Conservation (phyloP, 345 rosid genomes). For the Populus simonii region DNA sequence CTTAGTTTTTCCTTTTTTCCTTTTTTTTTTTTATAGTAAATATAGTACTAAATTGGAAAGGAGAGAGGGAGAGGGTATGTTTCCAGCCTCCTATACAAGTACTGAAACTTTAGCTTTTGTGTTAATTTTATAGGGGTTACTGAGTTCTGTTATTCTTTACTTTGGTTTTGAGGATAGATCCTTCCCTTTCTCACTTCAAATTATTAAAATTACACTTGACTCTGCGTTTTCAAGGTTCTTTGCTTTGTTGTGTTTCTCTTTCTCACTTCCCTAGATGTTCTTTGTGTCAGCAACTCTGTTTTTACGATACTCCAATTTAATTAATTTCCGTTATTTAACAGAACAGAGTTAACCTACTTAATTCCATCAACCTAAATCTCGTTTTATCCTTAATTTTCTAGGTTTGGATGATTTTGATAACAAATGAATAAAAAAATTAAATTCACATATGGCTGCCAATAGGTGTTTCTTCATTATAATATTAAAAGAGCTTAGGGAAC, state of each 20-base stretch:
- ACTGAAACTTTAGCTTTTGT: constrained; percentile 57
- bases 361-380: background rate
- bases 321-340: background rate
- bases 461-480: too few relatives aligned
- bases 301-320: background rate
- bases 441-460: too few relatives aligned
- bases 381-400: background rate
- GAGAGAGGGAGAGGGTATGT: constrained; percentile 30
- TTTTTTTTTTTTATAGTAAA: too few relatives aligned
- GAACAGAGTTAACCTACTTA: constrained; percentile 8
- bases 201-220: constrained; percentile 38
- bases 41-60: background rate
- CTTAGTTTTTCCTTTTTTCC: background rate
- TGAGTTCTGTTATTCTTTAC: constrained; percentile 45
- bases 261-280: constrained; percentile 77
- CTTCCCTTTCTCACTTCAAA: too few relatives aligned
- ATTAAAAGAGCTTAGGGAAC: too few relatives aligned
- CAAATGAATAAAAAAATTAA: background rate
- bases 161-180: constrained; percentile 43
- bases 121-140: constrained; percentile 34
- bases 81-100: constrained; percentile 56
- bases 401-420: background rate
- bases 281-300: constrained; percentile 33
- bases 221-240: constrained; percentile 48
- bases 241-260: constrained; percentile 42